A percentile compares a stretch with the other conserved stretches of the same genome.
Conservation (phyloP, 345 rosid species). For the Brassica napus region Da-Ae NC_063443.1:2640501-2641000, state of each 20-base stretch:
- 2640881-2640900: conserved; percentile 6
- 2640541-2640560: no score
- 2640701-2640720: neutral
- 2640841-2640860: neutral
- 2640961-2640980: neutral
- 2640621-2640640: no score
- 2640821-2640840: neutral
- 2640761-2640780: neutral
- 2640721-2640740: neutral
- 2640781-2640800: neutral
- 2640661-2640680: neutral
- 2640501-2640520: no score
- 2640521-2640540: no score
- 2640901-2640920: neutral
- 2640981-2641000: neutral
- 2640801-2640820: neutral
- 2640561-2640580: no score
- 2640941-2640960: neutral
- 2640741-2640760: neutral
- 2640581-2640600: neutral
- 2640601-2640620: neutral
- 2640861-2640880: neutral
- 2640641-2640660: neutral
- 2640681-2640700: neutral
- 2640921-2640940: conserved; percentile 13